Conservation (phyloP, 83 land plant species). For the Picea abies region DNA sequence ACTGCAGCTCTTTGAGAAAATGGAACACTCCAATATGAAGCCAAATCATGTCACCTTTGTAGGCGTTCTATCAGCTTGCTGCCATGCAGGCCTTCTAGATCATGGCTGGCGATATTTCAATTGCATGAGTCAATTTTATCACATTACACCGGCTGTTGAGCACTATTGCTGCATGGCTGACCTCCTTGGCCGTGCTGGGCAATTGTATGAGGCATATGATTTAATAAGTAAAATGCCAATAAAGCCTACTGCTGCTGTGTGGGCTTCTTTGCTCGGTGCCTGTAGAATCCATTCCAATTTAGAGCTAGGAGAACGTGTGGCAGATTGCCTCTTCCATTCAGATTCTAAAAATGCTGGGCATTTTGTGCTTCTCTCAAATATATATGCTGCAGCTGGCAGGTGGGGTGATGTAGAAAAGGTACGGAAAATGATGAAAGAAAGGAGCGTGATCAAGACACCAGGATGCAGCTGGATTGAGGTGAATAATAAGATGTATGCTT, state of each 20-base stretch:
- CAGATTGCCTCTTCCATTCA: conserved; percentile 42
- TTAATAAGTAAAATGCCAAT: conserved; percentile 49
- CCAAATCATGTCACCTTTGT: conserved; percentile 63
- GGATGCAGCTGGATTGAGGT: conserved; percentile 23
- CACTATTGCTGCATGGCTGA: conserved; percentile 63
- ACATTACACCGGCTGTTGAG: conserved; percentile 45
- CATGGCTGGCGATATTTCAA: conserved; percentile 42
- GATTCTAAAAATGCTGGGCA: conserved; percentile 60
- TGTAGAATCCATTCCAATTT: conserved; percentile 53
- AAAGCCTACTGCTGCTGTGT: conserved; percentile 40
- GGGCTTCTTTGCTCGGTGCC: conserved; percentile 60
- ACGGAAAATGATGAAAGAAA: conserved; percentile 40
- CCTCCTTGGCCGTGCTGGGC: conserved; percentile 49
- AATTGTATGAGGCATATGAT: conserved; percentile 50
- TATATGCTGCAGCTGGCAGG: conserved; percentile 45
- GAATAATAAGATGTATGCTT: conserved; percentile 6
- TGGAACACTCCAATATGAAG: conserved; percentile 32
- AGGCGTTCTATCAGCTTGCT: conserved; percentile 62
- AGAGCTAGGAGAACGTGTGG: conserved; percentile 40
- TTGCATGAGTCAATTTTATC: conserved; percentile 46
- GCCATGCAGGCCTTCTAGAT: conserved; percentile 60
- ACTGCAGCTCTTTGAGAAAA: conserved; percentile 38
- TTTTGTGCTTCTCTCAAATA: conserved; percentile 48
- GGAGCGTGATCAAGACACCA: conserved; percentile 31
- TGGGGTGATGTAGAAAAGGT: conserved; percentile 50